Conservation (phyloP, 208 protist species). For the Strigomonas culicis region DNA sequence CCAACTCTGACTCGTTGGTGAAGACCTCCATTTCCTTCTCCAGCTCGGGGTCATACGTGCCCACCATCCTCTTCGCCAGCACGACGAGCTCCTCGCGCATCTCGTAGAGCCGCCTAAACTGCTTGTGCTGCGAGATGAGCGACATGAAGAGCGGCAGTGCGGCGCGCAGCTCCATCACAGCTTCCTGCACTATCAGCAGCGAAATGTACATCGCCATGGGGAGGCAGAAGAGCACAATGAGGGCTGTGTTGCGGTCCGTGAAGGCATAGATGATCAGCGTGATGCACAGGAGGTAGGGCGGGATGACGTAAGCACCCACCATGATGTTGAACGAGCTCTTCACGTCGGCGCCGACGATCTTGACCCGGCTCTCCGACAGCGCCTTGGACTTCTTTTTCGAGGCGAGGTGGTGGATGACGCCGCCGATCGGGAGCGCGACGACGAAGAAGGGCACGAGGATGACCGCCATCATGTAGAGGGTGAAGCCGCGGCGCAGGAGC, state of each 20-base stretch:
- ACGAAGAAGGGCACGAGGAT: slow-evolving; percentile 84
- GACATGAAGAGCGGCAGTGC: slow-evolving; percentile 88
- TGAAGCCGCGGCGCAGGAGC: slow-evolving; percentile 67
- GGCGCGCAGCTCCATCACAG: slow-evolving; percentile 74
- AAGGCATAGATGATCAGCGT: slow-evolving; percentile 56
- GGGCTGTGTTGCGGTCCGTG: slow-evolving; percentile 57
- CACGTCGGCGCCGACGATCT: slow-evolving; percentile 89
- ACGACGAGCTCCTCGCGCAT: slow-evolving; percentile 58
- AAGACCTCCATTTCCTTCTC: slow-evolving; percentile 73
- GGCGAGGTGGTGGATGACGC: slow-evolving; percentile 48
- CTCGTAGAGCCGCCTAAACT: slow-evolving; percentile 87
- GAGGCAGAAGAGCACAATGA: slow-evolving; percentile 65
- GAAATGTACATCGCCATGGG: slow-evolving; percentile 92
- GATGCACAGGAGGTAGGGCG: slow-evolving; percentile 51
- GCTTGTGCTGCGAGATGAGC: slow-evolving; percentile 78
- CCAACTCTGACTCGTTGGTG: slow-evolving; percentile 25
- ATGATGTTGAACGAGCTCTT: slow-evolving; percentile 88
- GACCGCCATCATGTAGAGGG: slow-evolving; percentile 71
- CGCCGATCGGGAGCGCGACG: slow-evolving; percentile 70
- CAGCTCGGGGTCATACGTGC: slow-evolving; percentile 67
- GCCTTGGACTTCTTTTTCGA: slow-evolving; percentile 60
- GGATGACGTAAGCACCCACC: slow-evolving; percentile 62
- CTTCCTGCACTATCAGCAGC: slow-evolving; percentile 81
- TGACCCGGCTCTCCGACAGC: slow-evolving; percentile 78
- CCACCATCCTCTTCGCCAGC: slow-evolving; percentile 52